Percentiles rank a stretch among this genome's conserved stretches.
Conservation (phyloP, 495 filamentous ascomycete species). For the Penicillium manginii region DNA sequence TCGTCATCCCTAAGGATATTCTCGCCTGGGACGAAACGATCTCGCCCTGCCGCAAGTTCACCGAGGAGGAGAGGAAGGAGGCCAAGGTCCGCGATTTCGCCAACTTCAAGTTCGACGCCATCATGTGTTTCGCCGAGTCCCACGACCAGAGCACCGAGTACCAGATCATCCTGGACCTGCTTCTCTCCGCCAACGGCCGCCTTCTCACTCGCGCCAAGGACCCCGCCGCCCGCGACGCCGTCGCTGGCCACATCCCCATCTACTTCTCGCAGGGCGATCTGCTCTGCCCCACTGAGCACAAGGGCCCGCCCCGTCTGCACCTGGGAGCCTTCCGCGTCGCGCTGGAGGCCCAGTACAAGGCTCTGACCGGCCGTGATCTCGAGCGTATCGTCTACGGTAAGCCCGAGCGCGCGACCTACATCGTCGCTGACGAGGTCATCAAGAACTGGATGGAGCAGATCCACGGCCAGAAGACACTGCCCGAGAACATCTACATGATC, state of each 20-base stretch:
- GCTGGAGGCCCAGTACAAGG: slow-evolving; percentile 78
- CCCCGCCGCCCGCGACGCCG: slow-evolving; percentile 42
- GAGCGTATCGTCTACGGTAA: slow-evolving; percentile 87
- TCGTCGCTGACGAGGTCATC: slow-evolving; percentile 77
- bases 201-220: slow-evolving; percentile 69
- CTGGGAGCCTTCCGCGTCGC: slow-evolving; percentile 77
- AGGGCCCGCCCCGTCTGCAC: slow-evolving; percentile 68
- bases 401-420: slow-evolving; percentile 79
- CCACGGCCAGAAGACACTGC: slow-evolving; percentile 71
- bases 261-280: slow-evolving; percentile 78
- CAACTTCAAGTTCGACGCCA: slow-evolving; percentile 77
- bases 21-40: slow-evolving; percentile 82
- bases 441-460: slow-evolving; percentile 76
- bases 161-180: slow-evolving; percentile 82
- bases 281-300: slow-evolving; percentile 76
- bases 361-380: slow-evolving; percentile 71
- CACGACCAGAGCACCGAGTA: slow-evolving; percentile 82
- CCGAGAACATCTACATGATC: slow-evolving; percentile 79
- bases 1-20: slow-evolving; percentile 87
- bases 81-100: slow-evolving; percentile 69
- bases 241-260: slow-evolving; percentile 70
- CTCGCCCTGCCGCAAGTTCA: slow-evolving; percentile 80
- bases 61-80: slow-evolving; percentile 64
- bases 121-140: slow-evolving; percentile 81
- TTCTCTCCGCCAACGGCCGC: slow-evolving; percentile 71